These are phyloP conservation scores for Pleurotus eryngii DNA, from an alignment of 768 basidiomycete genomes.

Conservation along the genomic window DNA sequence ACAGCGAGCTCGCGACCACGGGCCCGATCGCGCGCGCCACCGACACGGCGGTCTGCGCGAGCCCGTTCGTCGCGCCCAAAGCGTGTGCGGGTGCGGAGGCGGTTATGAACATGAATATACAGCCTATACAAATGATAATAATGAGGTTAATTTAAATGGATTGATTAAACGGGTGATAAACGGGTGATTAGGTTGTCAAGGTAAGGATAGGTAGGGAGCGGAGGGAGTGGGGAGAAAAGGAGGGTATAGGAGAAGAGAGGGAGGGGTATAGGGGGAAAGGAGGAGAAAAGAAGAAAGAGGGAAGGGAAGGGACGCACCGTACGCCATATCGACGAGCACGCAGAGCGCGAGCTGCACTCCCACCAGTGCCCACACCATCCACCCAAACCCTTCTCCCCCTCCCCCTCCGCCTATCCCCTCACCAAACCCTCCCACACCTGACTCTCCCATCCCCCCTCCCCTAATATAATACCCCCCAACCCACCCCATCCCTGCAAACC, in stretches of 20 bases:
- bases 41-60: constrained; percentile 49
- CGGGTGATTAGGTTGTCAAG: no score
- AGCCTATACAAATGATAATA: no score
- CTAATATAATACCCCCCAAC: no score
- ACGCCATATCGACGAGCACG: constrained; percentile 32
- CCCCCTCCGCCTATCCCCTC: no score
- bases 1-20: constrained; percentile 47
- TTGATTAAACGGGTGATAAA: no score
- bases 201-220: no score
- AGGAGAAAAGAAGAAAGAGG: not conserved
- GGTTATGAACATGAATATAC: constrained; percentile 52
- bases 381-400: no score
- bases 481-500: no score
- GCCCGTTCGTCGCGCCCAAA: constrained; percentile 57
- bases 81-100: constrained; percentile 51
- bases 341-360: constrained; percentile 18
- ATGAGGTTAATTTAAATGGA: no score
- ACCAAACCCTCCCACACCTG: no score
- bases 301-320: constrained; percentile 25
- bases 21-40: constrained; percentile 52
- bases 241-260: not conserved
- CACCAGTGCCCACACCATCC: constrained; percentile 29
- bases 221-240: not conserved
- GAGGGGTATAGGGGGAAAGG: not conserved
- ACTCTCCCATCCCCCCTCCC: no score